Percentiles rank a stretch among this genome's conserved stretches.
phyloP scores from a whole-genome alignment of 1,284 basidiomycete species.

The Puccinia triticina region DNA sequence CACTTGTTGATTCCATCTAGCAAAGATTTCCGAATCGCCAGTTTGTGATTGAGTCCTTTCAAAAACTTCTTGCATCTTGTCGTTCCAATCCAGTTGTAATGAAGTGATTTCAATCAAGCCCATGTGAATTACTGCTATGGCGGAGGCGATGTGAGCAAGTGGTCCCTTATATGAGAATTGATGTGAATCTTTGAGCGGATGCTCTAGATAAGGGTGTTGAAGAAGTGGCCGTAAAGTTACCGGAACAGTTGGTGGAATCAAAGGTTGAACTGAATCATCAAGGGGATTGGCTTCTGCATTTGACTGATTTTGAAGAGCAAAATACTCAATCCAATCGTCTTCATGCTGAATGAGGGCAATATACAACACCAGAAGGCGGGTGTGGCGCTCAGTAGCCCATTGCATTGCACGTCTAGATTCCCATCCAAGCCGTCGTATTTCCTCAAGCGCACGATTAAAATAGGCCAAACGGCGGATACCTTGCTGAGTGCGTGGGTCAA shows the following conservation, averaged over 20 bases:
- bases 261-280: too few species aligned
- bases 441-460: background rate
- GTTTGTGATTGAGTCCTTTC: background rate
- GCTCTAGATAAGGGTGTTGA: background rate
- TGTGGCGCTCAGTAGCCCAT: constrained; percentile 9
- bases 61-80: background rate
- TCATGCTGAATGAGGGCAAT: background rate
- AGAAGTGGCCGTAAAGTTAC: background rate
- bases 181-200: too few species aligned
- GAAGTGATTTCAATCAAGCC: background rate
- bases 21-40: background rate
- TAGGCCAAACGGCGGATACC: background rate
- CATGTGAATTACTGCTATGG: background rate
- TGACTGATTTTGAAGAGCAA: too few species aligned
- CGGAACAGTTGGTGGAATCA: background rate
- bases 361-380: background rate
- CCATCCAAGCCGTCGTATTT: constrained; percentile 14
- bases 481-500: constrained; percentile 2
- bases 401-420: constrained; percentile 5
- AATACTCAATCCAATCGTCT: too few species aligned
- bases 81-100: background rate
- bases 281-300: too few species aligned
- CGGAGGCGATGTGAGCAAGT: too few species aligned
- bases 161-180: too few species aligned
- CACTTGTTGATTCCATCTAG: background rate